Base-by-base conservation (phyloP, 1,284 basidiomycete species). In the Pyrrhoderma noxium region DNA sequence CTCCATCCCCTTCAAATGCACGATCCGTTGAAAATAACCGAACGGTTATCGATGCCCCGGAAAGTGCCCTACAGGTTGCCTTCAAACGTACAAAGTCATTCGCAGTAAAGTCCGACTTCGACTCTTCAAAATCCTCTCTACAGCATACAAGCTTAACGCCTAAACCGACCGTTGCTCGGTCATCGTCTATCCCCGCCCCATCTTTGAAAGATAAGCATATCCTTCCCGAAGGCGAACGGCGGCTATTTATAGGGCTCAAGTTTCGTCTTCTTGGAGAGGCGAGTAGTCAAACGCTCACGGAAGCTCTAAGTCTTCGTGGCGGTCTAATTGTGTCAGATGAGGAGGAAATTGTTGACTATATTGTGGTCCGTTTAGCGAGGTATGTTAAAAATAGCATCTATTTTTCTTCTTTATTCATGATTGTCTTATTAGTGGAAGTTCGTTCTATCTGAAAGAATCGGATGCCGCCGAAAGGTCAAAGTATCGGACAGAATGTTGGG, bases 401-500 rank as follows among this genome's bases (percentile, higher is more conserved):
- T 31, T n/a, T n/a, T n/a, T 25, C 57, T 25, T 51, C 21, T 55
- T 37, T 36, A 18, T 23, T 4, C 34, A 44, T 47, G 31, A 16
- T 46, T 50, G 5, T 34, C 21, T 1, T 22, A 34, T 8, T 44
- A 86, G 83, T 58, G 84, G 82, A 27, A 83, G 80, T 57, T 76
- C 34, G 53, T 57, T 85, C 8, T 85, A 72, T 58, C 67, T 64
- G 3, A 70, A 73, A 19, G 82, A 85, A 58, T 59, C 63, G 3
- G 74, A 79, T 47, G 65, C 68, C 11, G 25, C 43, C 1, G 59
- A 70, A 55, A 73, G 74, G 38, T 51, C 57, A 0, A 82, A 80
- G 59, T 86, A 80, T 60, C 73, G 88, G 38, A 90, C 87, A 0
- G 87, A 90, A 62, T 90, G 85, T 59, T 90, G 87, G 87, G 69